These are phyloP conservation scores for Metrosideros polymorpha DNA, from an alignment of 441 rosid genomes.

Conservation along the genomic window DNA sequence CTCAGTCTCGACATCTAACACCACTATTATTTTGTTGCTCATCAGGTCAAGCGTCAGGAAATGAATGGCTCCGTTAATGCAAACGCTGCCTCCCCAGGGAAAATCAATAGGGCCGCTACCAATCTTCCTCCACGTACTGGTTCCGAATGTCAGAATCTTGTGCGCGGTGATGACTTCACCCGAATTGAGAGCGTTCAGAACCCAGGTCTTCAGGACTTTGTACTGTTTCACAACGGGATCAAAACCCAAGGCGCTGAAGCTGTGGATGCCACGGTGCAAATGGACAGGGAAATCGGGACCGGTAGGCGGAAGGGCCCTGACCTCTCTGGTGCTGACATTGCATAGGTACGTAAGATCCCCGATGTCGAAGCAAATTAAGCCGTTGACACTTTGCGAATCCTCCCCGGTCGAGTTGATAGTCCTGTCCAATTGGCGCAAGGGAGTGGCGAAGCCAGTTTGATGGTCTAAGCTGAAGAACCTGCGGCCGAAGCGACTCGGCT, in stretches of 20 bases:
- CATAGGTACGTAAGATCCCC: neutral
- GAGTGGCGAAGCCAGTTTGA: neutral
- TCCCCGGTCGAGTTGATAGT: neutral
- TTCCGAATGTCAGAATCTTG: neutral
- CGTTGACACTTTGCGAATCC: neutral
- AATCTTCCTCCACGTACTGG: neutral
- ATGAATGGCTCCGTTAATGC: neutral
- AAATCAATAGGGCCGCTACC: neutral
- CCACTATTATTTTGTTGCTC: neutral
- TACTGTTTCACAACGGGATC: neutral
- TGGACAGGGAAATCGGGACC: neutral
- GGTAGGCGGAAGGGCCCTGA: neutral
- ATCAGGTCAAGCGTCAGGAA: neutral
- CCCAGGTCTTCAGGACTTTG: neutral
- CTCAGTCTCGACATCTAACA: neutral
- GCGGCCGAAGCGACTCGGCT: neutral
- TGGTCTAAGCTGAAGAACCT: neutral
- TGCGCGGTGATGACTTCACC: neutral
- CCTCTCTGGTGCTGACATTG: neutral
- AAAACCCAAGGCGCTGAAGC: neutral
- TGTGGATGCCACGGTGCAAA: neutral
- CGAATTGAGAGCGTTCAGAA: neutral
- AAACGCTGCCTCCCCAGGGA: neutral
- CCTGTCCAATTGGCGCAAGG: neutral
- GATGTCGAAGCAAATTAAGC: constrained; percentile 2